phyloP scores from a whole-genome alignment of 2,329 filamentous ascomycete species.

The Metarhizium rileyi region DNA sequence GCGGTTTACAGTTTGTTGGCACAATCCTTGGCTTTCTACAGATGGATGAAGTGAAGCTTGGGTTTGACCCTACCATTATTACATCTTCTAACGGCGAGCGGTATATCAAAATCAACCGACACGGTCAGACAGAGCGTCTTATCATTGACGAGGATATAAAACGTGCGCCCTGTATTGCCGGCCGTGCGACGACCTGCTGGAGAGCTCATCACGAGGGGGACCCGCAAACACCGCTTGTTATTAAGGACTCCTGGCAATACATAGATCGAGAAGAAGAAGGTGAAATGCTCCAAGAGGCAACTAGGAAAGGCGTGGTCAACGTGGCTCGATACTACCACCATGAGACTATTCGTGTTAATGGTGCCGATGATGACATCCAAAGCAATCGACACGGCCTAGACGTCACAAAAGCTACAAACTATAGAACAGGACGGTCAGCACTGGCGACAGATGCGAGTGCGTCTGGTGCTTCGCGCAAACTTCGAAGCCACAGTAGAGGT shows the following conservation, averaged over 20 bases:
- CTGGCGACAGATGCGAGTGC: neutral
- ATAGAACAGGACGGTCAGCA: neutral
- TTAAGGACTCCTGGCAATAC: slow-evolving; percentile 37
- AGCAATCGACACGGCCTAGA: slow-evolving; percentile 23
- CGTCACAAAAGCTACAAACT: slow-evolving; percentile 14
- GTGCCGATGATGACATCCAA: slow-evolving; percentile 24
- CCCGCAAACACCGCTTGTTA: slow-evolving; percentile 23
- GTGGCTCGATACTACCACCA: slow-evolving; percentile 33
- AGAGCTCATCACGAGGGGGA: slow-evolving; percentile 29
- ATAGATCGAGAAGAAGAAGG: slow-evolving; percentile 31
- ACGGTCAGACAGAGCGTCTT: slow-evolving; percentile 27
- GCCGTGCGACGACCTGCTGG: slow-evolving; percentile 35
- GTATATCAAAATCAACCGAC: slow-evolving; percentile 29
- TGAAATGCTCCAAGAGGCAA: slow-evolving; percentile 27
- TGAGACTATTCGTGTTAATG: slow-evolving; percentile 26
- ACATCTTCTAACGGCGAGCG: slow-evolving; percentile 17
- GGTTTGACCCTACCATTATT: slow-evolving; percentile 34
- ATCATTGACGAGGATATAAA: slow-evolving; percentile 29
- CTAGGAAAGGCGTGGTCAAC: slow-evolving; percentile 25
- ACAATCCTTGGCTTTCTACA: slow-evolving; percentile 31
- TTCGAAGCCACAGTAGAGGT: neutral
- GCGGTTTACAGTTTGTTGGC: slow-evolving; percentile 27
- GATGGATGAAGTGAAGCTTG: slow-evolving; percentile 29
- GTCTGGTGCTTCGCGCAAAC: neutral
- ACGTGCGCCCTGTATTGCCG: slow-evolving; percentile 23